Percentiles rank a stretch among this genome's conserved stretches.
These are phyloP conservation scores for Eucalyptus tenuipes DNA, from an alignment of 345 rosid species.

Conservation along the genomic window DNA sequence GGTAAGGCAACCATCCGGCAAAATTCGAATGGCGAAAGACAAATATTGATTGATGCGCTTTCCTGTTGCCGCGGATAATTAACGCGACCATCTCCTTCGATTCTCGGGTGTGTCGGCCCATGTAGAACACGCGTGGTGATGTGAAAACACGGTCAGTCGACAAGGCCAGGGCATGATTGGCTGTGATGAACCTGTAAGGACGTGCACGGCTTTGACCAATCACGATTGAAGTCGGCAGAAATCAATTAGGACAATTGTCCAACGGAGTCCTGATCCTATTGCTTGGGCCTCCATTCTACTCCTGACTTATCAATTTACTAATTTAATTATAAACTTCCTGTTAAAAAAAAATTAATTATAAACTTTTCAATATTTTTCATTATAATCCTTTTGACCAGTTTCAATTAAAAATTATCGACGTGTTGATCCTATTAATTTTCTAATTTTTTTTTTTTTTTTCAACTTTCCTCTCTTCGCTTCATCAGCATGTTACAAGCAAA, in stretches of 20 bases:
- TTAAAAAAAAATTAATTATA: too few species aligned
- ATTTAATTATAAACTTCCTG: too few species aligned
- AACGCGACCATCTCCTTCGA: background rate
- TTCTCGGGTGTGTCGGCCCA: background rate
- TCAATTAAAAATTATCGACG: accelerated
- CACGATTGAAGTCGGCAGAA: background rate
- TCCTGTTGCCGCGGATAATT: background rate
- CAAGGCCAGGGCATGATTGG: background rate
- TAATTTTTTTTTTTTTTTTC: accelerated
- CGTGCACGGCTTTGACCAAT: background rate
- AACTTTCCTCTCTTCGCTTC: background rate
- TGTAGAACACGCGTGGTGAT: background rate
- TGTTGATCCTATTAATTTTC: accelerated
- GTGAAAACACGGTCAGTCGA: background rate
- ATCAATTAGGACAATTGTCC: too few species aligned
- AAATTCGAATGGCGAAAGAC: too few species aligned
- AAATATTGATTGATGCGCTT: background rate
- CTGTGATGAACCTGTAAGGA: background rate
- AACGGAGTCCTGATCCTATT: too few species aligned
- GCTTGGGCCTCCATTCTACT: too few species aligned
- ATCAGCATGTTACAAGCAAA: accelerated
- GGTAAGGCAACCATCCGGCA: background rate
- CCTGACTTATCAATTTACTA: too few species aligned
- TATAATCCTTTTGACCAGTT: accelerated
- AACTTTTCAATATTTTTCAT: too few species aligned